These are phyloP conservation scores for Ajuga chamaepitys DNA, from an alignment of 257 asterid genomes.

Conservation along the genomic window DNA sequence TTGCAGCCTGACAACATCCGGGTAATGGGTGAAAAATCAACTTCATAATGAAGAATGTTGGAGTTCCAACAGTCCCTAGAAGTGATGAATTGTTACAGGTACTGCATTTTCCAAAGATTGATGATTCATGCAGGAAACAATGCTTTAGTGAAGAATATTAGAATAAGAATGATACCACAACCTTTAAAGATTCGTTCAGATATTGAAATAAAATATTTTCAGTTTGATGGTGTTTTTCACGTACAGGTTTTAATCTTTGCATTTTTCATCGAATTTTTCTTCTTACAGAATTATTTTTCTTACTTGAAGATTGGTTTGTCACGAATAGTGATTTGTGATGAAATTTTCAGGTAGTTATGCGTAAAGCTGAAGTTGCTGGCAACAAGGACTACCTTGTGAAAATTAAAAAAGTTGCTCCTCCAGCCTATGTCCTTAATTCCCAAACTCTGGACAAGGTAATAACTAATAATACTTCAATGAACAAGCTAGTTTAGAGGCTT, in stretches of 20 bases:
- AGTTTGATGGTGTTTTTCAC: conserved; percentile 95
- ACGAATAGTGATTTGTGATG: conserved; percentile 11
- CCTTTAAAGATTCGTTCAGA: conserved; percentile 87
- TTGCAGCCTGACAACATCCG: conserved; percentile 93
- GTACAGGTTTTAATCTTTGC: conserved; percentile 52
- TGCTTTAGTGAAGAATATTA: conserved; percentile 67
- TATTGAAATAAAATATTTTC: conserved; percentile 86
- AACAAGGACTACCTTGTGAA: conserved; percentile 88
- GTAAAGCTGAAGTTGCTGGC: conserved; percentile 98
- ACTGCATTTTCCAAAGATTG: conserved; percentile 11
- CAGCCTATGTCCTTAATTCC: conserved; percentile 76
- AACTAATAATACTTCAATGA: neutral
- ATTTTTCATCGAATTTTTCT: neutral
- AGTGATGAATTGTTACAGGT: conserved; percentile 91
- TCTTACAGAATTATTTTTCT: neutral
- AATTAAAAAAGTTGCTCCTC: conserved; percentile 92
- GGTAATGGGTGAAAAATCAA: conserved; percentile 98
- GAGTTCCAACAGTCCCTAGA: conserved; percentile 99
- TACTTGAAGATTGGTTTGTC: neutral
- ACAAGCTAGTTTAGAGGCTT: neutral
- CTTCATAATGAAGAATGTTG: conserved; percentile 99
- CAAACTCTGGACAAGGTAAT: conserved; percentile 90
- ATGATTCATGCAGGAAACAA: conserved; percentile 49
- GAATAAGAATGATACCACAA: conserved; percentile 97
- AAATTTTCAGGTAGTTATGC: conserved; percentile 77